phyloP scores from a whole-genome alignment of 2,329 filamentous ascomycete genomes.

The Trichoderma koningiopsis region DNA sequence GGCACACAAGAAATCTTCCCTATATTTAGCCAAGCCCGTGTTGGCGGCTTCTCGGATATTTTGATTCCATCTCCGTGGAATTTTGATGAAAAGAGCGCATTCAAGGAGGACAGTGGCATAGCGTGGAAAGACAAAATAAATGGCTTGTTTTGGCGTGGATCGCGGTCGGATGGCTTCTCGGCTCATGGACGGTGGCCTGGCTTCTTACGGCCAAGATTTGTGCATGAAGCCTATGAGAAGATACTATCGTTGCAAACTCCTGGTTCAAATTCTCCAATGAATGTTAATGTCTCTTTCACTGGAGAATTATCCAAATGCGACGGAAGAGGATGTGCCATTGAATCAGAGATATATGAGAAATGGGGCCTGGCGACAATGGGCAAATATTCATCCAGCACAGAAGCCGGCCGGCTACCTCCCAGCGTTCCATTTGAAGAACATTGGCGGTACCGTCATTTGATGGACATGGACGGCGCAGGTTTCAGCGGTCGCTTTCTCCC shows the following conservation, averaged over 20 bases:
- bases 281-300: conserved; percentile 43
- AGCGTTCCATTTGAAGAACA: conserved; percentile 42
- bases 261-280: conserved; percentile 36
- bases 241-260: conserved; percentile 29
- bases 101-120: conserved; percentile 49
- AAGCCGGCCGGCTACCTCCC: neutral
- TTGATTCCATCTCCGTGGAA: conserved; percentile 58
- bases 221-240: conserved; percentile 53
- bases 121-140: conserved; percentile 53
- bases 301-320: conserved; percentile 45
- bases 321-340: conserved; percentile 47
- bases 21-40: conserved; percentile 58
- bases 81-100: conserved; percentile 58
- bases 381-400: neutral
- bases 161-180: conserved; percentile 56
- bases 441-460: conserved; percentile 63
- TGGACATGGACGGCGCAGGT: conserved; percentile 71
- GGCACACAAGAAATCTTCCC: conserved; percentile 55
- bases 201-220: conserved; percentile 70
- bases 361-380: conserved; percentile 41
- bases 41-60: conserved; percentile 58
- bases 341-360: conserved; percentile 41
- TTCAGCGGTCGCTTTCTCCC: conserved; percentile 68
- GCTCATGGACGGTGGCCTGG: conserved; percentile 52
- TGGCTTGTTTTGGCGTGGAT: conserved; percentile 57